A percentile compares a stretch with the other conserved stretches of the same genome.
Conservation (phyloP, 2,329 filamentous ascomycete species). For the Hirsutella thompsonii region DNA sequence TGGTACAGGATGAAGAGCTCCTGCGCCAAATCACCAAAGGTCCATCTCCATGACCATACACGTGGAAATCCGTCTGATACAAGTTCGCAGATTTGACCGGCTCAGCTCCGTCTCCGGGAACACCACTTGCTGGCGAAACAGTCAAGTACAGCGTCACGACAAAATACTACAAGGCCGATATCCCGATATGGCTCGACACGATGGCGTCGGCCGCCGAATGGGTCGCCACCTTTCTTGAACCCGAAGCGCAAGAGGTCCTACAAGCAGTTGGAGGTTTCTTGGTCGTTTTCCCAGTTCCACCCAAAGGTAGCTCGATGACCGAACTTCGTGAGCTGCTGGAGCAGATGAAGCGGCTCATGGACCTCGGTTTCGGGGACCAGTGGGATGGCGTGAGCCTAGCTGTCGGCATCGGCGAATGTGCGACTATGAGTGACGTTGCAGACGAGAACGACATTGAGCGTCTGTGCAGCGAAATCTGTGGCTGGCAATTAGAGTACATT, state of each 20-base stretch:
- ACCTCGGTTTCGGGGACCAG: slow-evolving; percentile 44
- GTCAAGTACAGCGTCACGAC: slow-evolving; percentile 43
- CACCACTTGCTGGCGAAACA: slow-evolving; percentile 44
- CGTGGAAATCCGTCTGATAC: background rate
- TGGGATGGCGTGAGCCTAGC: slow-evolving; percentile 52
- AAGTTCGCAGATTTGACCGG: slow-evolving; percentile 39
- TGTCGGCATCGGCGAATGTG: slow-evolving; percentile 40
- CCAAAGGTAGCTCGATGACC: slow-evolving; percentile 1
- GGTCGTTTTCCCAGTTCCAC: slow-evolving; percentile 20
- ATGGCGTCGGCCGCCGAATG: slow-evolving; percentile 38
- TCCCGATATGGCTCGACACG: slow-evolving; percentile 58
- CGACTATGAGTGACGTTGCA: no score
- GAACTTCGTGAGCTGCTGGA: slow-evolving; percentile 29
- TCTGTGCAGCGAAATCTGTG: slow-evolving; percentile 46
- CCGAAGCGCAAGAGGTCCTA: slow-evolving; percentile 51
- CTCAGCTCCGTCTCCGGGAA: slow-evolving; percentile 23
- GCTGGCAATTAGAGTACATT: slow-evolving; percentile 48
- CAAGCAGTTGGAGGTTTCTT: slow-evolving; percentile 47
- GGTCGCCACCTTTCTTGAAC: slow-evolving; percentile 43
- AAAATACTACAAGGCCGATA: slow-evolving; percentile 44
- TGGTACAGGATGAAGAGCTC: slow-evolving; percentile 30
- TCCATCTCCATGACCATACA: slow-evolving; percentile 11
- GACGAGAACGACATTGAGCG: slow-evolving; percentile 25
- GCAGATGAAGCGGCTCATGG: slow-evolving; percentile 41
- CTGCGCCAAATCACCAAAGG: slow-evolving; percentile 41